These are phyloP conservation scores for Pseudogymnoascus sp. DNA, from an alignment of 2,329 filamentous ascomycete genomes.

Conservation along the genomic window DNA sequence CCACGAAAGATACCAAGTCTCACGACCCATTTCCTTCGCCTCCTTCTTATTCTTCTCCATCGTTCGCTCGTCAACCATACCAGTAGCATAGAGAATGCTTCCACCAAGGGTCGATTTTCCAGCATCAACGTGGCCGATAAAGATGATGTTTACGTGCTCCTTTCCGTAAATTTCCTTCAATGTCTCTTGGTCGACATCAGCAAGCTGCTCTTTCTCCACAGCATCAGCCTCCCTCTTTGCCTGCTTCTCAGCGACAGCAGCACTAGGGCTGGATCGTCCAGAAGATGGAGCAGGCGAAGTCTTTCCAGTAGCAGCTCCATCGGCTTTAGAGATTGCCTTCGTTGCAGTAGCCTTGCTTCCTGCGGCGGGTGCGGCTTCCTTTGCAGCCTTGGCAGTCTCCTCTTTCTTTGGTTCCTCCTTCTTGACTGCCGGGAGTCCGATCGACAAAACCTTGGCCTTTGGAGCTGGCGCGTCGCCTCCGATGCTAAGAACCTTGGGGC, in stretches of 20 bases:
- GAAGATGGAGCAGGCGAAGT: conserved; percentile 76
- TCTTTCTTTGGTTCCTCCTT: conserved; percentile 38
- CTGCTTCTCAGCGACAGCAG: conserved; percentile 47
- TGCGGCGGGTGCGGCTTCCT: conserved; percentile 42
- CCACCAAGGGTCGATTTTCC: conserved; percentile 96
- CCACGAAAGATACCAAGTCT: conserved; percentile 99
- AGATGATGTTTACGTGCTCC: conserved; percentile 87
- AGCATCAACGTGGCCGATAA: conserved; percentile 96
- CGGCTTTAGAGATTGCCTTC: conserved; percentile 88
- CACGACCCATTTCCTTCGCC: conserved; percentile 89
- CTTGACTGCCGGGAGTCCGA: conserved; percentile 51
- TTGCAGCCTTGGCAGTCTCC: conserved; percentile 36
- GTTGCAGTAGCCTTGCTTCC: conserved; percentile 76
- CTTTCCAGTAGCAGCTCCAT: conserved; percentile 52
- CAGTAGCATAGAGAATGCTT: conserved; percentile 83
- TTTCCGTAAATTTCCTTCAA: conserved; percentile 96
- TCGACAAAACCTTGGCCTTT: conserved; percentile 63
- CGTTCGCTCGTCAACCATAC: conserved; percentile 98
- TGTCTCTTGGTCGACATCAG: conserved; percentile 73
- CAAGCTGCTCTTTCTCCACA: conserved; percentile 62
- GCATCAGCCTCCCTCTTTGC: conserved; percentile 63
- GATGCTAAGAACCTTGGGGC: conserved; percentile 56
- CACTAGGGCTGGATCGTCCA: conserved; percentile 70
- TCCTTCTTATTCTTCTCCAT: conserved; percentile 98
- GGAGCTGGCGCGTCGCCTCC: conserved; percentile 41